These are phyloP conservation scores for Penicillium subrubescens DNA, from an alignment of 495 filamentous ascomycete species.

Conservation along the genomic window DNA sequence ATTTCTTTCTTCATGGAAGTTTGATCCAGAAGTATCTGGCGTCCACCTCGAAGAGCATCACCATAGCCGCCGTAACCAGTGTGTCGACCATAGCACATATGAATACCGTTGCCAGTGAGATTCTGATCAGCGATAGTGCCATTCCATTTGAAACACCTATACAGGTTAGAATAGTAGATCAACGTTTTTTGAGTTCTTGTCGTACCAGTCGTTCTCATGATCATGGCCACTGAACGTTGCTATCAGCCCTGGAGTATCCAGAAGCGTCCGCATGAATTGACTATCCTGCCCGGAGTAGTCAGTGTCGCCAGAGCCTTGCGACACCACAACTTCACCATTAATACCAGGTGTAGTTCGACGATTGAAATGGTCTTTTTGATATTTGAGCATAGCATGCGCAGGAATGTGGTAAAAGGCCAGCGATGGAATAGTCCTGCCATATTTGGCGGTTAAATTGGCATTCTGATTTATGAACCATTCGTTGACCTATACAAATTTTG, in stretches of 20 bases:
- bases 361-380: constrained; percentile 50
- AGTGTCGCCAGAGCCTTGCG: constrained; percentile 28
- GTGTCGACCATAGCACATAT: constrained; percentile 71
- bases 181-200: too few relatives aligned
- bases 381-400: constrained; percentile 53
- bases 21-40: constrained; percentile 58
- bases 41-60: constrained; percentile 59
- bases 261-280: constrained; percentile 66
- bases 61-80: constrained; percentile 75
- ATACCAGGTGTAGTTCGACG: constrained; percentile 59
- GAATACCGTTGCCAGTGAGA: constrained; percentile 41
- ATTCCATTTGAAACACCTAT: constrained; percentile 47
- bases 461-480: constrained; percentile 62
- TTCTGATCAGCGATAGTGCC: constrained; percentile 27
- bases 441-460: constrained; percentile 39
- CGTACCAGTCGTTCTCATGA: constrained; percentile 69
- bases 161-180: neutral
- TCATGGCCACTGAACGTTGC: constrained; percentile 71
- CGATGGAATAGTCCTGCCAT: constrained; percentile 55
- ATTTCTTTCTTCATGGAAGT: constrained; percentile 36
- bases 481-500: constrained; percentile 41
- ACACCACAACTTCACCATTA: constrained; percentile 55
- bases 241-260: constrained; percentile 57
- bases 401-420: constrained; percentile 78
- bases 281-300: constrained; percentile 55